Conservation (phyloP, 257 asterid genomes). For the Solanum virginianum region DNA sequence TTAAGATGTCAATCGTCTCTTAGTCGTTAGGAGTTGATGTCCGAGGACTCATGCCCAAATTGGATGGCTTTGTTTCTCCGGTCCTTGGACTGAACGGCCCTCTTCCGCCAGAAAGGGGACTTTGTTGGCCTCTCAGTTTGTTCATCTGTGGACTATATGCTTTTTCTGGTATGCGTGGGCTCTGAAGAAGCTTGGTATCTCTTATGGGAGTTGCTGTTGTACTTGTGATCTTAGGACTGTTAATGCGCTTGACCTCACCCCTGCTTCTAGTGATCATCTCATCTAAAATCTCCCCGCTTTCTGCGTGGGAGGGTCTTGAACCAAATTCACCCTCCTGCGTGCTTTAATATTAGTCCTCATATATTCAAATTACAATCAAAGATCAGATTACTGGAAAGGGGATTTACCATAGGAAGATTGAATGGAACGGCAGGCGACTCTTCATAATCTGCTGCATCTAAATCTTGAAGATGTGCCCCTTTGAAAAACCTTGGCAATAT, state of each 20-base stretch:
- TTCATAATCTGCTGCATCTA: slow-evolving; percentile 86
- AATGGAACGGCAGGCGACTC: slow-evolving; percentile 62
- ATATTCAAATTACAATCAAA: background rate
- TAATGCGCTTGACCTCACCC: slow-evolving; percentile 56
- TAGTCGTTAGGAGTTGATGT: slow-evolving; percentile 11
- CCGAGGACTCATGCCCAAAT: slow-evolving; percentile 43
- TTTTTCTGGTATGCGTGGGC: slow-evolving; percentile 51
- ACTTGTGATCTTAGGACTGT: slow-evolving; percentile 56
- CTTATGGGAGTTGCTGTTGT: slow-evolving; percentile 49
- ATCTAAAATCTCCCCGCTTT: slow-evolving; percentile 62
- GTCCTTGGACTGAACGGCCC: slow-evolving; percentile 40
- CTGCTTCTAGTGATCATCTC: slow-evolving; percentile 80
- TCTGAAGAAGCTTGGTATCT: slow-evolving; percentile 36
- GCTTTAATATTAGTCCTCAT: background rate
- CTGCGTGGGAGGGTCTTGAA: slow-evolving; percentile 34
- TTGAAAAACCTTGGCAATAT: slow-evolving; percentile 60
- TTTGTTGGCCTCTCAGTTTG: slow-evolving; percentile 36
- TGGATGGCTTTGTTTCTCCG: slow-evolving; percentile 36
- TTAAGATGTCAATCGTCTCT: background rate
- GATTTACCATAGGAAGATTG: slow-evolving; percentile 33
- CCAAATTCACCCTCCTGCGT: slow-evolving; percentile 59
- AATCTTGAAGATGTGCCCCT: slow-evolving; percentile 73
- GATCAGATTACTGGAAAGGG: background rate
- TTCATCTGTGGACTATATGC: slow-evolving; percentile 48
- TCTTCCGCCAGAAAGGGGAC: slow-evolving; percentile 22